A percentile compares a stretch with the other conserved stretches of the same genome.
Conservation (phyloP, 257 asterid species). For the Linaria vulgaris region DNA sequence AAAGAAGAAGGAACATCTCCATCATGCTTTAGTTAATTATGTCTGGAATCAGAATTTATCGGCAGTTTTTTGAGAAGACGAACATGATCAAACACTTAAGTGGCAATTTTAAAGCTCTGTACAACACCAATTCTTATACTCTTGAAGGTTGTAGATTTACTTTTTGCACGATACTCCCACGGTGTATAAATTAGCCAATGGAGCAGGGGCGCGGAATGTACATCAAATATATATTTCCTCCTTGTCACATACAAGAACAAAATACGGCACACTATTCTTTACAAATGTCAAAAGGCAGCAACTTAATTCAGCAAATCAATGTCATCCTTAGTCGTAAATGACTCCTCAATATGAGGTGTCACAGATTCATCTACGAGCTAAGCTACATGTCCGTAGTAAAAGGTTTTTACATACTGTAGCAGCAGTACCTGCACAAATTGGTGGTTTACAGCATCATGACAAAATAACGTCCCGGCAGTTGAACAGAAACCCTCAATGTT, state of each 20-base stretch:
- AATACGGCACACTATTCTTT: too few species aligned
- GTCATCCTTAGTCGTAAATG: too few species aligned
- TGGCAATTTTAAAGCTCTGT: not conserved
- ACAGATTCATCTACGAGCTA: too few species aligned
- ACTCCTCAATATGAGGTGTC: too few species aligned
- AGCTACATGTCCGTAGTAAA: not conserved
- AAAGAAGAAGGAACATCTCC: not conserved
- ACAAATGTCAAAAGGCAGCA: too few species aligned
- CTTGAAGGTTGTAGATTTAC: not conserved
- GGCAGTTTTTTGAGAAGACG: not conserved
- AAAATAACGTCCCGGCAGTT: conserved; percentile 76
- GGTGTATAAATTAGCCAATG: too few species aligned
- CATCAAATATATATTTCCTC: too few species aligned
- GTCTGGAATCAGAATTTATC: not conserved
- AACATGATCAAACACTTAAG: conserved; percentile 1
- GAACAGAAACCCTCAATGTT: conserved; percentile 85
- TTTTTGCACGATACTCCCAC: too few species aligned
- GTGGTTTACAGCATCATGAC: conserved; percentile 79
- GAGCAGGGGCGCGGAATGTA: too few species aligned
- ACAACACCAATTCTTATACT: not conserved
- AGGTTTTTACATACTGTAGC: conserved; percentile 20
- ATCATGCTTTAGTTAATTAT: not conserved
- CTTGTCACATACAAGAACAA: too few species aligned
- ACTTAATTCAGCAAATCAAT: too few species aligned
- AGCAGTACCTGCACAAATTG: conserved; percentile 82